phyloP scores from a whole-genome alignment of 1,284 basidiomycete genomes.

The Mycosarcoma mackinlayi region DNA sequence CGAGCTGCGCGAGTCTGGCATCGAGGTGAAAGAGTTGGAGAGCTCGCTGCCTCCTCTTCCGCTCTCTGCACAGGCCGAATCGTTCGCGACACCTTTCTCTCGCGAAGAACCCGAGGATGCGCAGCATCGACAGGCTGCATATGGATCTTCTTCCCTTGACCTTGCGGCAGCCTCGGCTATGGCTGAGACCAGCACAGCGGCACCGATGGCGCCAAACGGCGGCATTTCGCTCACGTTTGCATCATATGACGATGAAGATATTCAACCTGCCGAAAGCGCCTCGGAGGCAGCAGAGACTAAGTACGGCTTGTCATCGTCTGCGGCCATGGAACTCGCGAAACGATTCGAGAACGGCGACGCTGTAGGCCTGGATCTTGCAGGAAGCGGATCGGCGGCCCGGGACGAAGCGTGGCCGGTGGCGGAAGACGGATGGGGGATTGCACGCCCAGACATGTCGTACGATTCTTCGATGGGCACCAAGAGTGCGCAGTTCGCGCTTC shows the following conservation, averaged over 20 bases:
- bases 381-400: not conserved
- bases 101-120: not conserved
- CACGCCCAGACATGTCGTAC: conserved; percentile 30
- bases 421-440: conserved; percentile 25
- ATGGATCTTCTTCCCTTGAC: not conserved
- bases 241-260: conserved; percentile 50
- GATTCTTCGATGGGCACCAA: conserved; percentile 32
- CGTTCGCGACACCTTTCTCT: not conserved
- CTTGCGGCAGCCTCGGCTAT: not conserved
- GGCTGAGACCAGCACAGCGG: not conserved
- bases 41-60: conserved; percentile 58
- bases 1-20: conserved; percentile 59
- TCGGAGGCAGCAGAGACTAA: not conserved
- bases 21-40: conserved; percentile 60
- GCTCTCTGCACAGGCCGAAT: conserved; percentile 17
- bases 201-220: conserved; percentile 5
- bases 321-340: conserved; percentile 25
- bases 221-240: conserved; percentile 55
- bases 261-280: conserved; percentile 10
- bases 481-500: conserved; percentile 19
- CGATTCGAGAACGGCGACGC: conserved; percentile 23
- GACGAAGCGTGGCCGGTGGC: conserved; percentile 14
- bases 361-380: not conserved
- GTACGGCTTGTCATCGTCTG: conserved; percentile 30
- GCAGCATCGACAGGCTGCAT: not conserved